Evolutionary conservation across 352 stramenopile species (phyloP).

Genomic region (Phytopythium aichiense): DNA sequence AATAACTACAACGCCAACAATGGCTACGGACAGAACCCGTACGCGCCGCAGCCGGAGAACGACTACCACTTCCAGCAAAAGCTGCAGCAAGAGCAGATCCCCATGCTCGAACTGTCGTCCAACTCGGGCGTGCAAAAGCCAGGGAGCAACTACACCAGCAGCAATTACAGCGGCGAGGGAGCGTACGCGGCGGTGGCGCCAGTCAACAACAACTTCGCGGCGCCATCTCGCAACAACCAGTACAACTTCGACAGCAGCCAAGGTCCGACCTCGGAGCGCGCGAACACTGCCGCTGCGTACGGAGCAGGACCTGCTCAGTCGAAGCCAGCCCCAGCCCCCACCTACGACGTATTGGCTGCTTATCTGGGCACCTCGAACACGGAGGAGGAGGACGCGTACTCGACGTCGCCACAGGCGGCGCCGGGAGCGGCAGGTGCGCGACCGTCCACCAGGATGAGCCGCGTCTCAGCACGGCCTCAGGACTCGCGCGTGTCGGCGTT

Average conservation of each 20-base stretch:
- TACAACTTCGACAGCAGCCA: slow-evolving; percentile 17
- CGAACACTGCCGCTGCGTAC: not conserved
- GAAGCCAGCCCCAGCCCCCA: slow-evolving; percentile 9
- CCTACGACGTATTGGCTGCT: slow-evolving; percentile 35
- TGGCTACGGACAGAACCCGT: slow-evolving; percentile 17
- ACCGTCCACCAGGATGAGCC: not conserved
- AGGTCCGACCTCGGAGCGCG: not conserved
- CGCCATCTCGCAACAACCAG: slow-evolving; percentile 25
- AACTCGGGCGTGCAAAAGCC: slow-evolving; percentile 3
- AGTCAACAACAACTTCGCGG: not conserved
- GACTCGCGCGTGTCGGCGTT: slow-evolving; percentile 15
- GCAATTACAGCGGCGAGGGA: slow-evolving; percentile 7
- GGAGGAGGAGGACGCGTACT: slow-evolving; percentile 16
- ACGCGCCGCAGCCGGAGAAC: slow-evolving; percentile 2
- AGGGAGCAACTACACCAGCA: slow-evolving; percentile 4
- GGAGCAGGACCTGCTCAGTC: not conserved
- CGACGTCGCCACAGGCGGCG: slow-evolving; percentile 12
- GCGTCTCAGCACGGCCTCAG: slow-evolving; percentile 2
- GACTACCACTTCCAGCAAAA: slow-evolving; percentile 20
- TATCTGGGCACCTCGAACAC: slow-evolving; percentile 32
- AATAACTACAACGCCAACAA: slow-evolving; percentile 18
- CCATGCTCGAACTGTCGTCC: slow-evolving; percentile 11
- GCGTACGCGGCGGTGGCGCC: slow-evolving; percentile 1
- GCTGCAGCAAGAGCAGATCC: slow-evolving; percentile 17
- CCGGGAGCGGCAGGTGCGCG: slow-evolving; percentile 5